Conservation (phyloP, 371 early-diverging fungal species). For the Globomyces sp. region DNA sequence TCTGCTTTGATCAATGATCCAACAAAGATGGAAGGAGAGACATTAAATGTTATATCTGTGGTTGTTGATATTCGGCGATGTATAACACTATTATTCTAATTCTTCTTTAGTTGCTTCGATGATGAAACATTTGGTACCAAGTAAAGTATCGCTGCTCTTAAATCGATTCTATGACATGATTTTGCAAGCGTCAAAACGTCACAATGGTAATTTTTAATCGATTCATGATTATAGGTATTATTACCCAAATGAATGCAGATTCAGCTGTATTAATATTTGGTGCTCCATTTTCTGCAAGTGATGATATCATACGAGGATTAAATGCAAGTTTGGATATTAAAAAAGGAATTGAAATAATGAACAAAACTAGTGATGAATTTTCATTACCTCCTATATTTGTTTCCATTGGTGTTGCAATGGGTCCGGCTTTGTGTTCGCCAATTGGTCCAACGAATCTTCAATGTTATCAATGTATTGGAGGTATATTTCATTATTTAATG, state of each 20-base stretch:
- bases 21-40: background rate
- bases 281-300: constrained; percentile 23
- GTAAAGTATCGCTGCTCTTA: constrained; percentile 29
- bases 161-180: constrained; percentile 32
- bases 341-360: constrained; percentile 27
- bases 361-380: constrained; percentile 19
- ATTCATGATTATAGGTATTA: constrained; percentile 23
- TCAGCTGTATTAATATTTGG: constrained; percentile 36
- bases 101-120: background rate
- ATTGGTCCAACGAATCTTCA: constrained; percentile 36
- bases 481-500: constrained; percentile 17
- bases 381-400: background rate
- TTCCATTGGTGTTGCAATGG: constrained; percentile 37
- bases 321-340: constrained; percentile 27
- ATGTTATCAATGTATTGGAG: constrained; percentile 46
- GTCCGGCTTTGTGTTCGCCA: constrained; percentile 33
- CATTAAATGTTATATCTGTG: background rate
- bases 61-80: constrained; percentile 2
- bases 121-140: constrained; percentile 23
- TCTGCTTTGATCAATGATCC: background rate
- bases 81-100: background rate
- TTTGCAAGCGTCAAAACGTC: constrained; percentile 25
- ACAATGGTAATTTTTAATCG: constrained; percentile 21
- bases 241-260: constrained; percentile 31
- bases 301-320: constrained; percentile 26